Base-by-base conservation (phyloP, 2,329 filamentous ascomycete species). In the Pyrenochaeta sp. region DNA sequence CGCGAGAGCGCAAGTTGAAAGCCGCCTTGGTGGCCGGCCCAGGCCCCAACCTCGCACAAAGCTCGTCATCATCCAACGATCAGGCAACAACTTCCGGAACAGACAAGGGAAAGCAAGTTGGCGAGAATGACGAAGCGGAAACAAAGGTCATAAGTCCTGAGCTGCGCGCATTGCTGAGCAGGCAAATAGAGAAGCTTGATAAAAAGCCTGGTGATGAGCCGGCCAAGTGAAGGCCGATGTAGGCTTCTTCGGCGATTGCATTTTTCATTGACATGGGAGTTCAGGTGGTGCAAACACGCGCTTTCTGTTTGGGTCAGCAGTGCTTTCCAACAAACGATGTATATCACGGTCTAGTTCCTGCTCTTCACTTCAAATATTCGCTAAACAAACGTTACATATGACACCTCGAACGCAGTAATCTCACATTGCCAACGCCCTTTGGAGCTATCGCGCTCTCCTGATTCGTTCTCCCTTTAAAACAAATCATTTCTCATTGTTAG, bases 61-160 rank as follows among this genome's bases (percentile, higher is more conserved):
- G 51, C 7, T 39, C 54, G 9, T 53, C 61, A 17, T 42, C 41
- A 3, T 47, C 58, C 6, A 55, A 46, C 23, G 38, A 51, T 6
- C 53, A 63, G 32, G 63, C 58, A 11, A 34, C 58, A 7, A 52
- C 63, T 4, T 64, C 65, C 6, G 65, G 60, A 9, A 61, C 55
- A 6, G 67, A 67, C 24, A 66, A 60, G 19, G 65, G 64, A 26
- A 70, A 70, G 31, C 69, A 73, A 23, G 65, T 65, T 13, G 67
- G 35, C 3, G 48, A 58, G 7, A 60, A 53, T 2, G 44, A 58
- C 1, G 51, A 51, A n/a, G 55, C 58, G 20, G 72, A 69, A 35
- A 66, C 75, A 7, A 81, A 78, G 53, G 77, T 86, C 11, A 84
- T 89, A 32, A 85, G 81, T 51, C 77, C 82, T 0, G 84, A 89